Evolutionary conservation across 2,329 filamentous ascomycete genomes (phyloP).

Genomic region (Dactylellina haptotyla): DNA sequence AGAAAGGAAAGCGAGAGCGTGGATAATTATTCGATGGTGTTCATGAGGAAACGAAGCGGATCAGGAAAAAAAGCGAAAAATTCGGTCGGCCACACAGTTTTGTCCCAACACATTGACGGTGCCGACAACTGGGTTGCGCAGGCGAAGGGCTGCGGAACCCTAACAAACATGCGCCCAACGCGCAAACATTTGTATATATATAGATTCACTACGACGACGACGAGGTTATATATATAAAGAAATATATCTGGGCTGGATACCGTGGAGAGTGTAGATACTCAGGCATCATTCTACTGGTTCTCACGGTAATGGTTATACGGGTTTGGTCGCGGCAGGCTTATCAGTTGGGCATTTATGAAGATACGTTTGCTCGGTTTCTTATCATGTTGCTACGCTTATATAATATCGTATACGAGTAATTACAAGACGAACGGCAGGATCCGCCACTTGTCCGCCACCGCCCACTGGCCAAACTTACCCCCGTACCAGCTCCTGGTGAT

Average conservation of each 20-base stretch:
- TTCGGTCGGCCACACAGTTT: constrained; percentile 26
- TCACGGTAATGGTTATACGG: too few species aligned
- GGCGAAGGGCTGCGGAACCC: constrained; percentile 46
- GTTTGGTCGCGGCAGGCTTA: too few species aligned
- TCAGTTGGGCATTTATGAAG: too few species aligned
- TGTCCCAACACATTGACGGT: constrained; percentile 25
- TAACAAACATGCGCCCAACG: constrained; percentile 19
- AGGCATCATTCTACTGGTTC: too few species aligned
- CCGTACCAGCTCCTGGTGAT: constrained; percentile 83
- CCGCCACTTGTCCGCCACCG: constrained; percentile 63
- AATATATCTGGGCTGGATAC: not conserved
- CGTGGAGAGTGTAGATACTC: too few species aligned
- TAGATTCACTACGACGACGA: not conserved
- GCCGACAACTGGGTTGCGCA: not conserved
- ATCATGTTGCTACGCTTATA: not conserved
- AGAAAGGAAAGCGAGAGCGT: not conserved
- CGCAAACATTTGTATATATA: not conserved
- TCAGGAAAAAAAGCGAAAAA: constrained; percentile 27
- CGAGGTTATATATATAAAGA: not conserved
- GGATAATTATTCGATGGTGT: constrained; percentile 23
- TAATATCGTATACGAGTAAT: not conserved
- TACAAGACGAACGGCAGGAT: constrained; percentile 43
- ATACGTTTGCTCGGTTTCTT: too few species aligned
- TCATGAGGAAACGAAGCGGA: constrained; percentile 26
- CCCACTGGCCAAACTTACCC: constrained; percentile 75